phyloP scores from a whole-genome alignment of 345 rosid genomes.

The Alliaria petiolata region DNA sequence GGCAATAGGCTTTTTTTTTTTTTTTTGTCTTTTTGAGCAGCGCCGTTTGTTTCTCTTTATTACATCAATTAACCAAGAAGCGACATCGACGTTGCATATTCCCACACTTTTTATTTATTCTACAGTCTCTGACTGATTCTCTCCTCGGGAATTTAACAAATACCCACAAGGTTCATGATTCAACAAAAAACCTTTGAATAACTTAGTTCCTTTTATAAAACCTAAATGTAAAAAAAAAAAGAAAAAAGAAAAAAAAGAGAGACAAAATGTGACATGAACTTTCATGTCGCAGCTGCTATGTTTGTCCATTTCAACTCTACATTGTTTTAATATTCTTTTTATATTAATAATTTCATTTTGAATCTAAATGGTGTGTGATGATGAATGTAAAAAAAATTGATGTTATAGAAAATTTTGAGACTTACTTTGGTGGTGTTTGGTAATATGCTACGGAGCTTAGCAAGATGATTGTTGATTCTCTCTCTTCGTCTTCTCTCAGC shows the following conservation, averaged over 20 bases:
- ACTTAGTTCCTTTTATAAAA: constrained; percentile 11
- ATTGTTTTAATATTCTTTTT: constrained; percentile 5
- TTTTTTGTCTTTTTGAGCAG: constrained; percentile 63
- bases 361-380: neutral
- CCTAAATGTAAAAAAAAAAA: constrained; percentile 16
- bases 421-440: constrained; percentile 99
- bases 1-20: constrained; percentile 46
- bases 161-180: constrained; percentile 25
- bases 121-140: constrained; percentile 33
- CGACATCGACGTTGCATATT: constrained; percentile 57
- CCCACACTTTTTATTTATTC: constrained; percentile 26
- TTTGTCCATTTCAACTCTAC: constrained; percentile 25
- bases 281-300: constrained; percentile 29
- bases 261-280: constrained; percentile 34
- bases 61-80: constrained; percentile 49
- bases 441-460: constrained; percentile 87
- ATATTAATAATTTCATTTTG: neutral
- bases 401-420: too few species aligned
- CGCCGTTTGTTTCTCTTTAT: constrained; percentile 70
- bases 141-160: constrained; percentile 35
- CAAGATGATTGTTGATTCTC: constrained; percentile 93
- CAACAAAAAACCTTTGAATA: constrained; percentile 23
- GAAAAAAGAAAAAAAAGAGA: neutral
- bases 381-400: neutral
- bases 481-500: constrained; percentile 96